These are phyloP conservation scores for Exophiala phaeomuriformis DNA, from an alignment of 2,329 filamentous ascomycete species.

Conservation along the genomic window DNA sequence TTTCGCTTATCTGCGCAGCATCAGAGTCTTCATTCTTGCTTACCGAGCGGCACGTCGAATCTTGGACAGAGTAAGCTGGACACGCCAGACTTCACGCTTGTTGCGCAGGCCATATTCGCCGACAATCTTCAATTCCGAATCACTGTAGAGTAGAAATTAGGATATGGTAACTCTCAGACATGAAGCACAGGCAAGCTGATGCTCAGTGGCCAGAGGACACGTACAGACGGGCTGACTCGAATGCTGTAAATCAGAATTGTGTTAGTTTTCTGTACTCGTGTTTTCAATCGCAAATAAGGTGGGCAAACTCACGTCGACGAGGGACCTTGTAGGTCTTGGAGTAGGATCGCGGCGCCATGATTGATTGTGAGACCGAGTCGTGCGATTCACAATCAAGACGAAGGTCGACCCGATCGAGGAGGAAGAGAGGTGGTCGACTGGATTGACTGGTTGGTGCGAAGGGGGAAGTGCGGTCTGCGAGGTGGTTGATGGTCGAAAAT, in stretches of 20 bases:
- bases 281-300: constrained; percentile 6
- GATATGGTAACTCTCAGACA: constrained; percentile 64
- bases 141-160: constrained; percentile 58
- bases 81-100: constrained; percentile 99
- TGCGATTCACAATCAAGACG: constrained; percentile 26
- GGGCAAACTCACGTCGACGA: constrained; percentile 59
- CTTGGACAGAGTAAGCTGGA: constrained; percentile 99
- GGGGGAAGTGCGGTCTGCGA: constrained; percentile 10
- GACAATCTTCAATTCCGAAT: constrained; percentile 98
- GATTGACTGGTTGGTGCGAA: constrained; percentile 4
- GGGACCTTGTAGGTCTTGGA: constrained; percentile 99
- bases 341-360: constrained; percentile 62
- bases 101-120: constrained; percentile 99
- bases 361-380: constrained; percentile 26
- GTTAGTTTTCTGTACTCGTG: constrained; percentile 33
- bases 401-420: constrained; percentile 14
- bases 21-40: constrained; percentile 14
- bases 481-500: constrained; percentile 6
- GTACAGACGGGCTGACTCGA: constrained; percentile 99
- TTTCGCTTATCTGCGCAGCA: not conserved
- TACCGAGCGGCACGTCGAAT: constrained; percentile 99
- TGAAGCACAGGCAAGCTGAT: constrained; percentile 93
- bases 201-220: constrained; percentile 85
- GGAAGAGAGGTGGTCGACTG: constrained; percentile 12
- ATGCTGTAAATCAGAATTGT: constrained; percentile 47